phyloP scores from a whole-genome alignment of 768 basidiomycete genomes.

The Mycena crocata region DNA sequence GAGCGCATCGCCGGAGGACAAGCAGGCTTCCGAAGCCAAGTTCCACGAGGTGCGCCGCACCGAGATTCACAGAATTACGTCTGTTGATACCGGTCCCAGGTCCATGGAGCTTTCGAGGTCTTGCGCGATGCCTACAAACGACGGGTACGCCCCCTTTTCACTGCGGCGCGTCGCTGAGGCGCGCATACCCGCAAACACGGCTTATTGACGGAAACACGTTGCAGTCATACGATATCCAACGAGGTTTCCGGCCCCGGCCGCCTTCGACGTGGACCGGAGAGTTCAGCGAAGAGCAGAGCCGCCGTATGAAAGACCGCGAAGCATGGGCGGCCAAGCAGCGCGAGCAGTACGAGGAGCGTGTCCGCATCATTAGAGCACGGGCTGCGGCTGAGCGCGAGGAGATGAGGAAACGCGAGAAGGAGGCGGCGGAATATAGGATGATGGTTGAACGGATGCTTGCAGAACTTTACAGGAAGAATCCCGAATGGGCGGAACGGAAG shows the following conservation, averaged over 20 bases:
- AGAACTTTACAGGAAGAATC: constrained; percentile 65
- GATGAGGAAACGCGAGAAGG: constrained; percentile 54
- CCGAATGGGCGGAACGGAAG: constrained; percentile 71
- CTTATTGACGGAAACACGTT: not conserved
- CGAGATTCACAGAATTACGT: constrained; percentile 22
- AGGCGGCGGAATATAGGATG: constrained; percentile 50
- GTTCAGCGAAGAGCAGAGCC: constrained; percentile 53
- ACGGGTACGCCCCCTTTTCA: constrained; percentile 52
- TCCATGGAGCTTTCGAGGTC: constrained; percentile 71
- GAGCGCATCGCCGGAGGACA: constrained; percentile 61
- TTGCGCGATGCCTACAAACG: constrained; percentile 67
- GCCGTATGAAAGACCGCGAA: constrained; percentile 60
- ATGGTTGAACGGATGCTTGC: constrained; percentile 67
- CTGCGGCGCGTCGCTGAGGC: not conserved
- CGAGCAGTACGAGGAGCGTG: constrained; percentile 62
- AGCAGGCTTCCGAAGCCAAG: constrained; percentile 63
- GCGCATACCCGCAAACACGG: not conserved
- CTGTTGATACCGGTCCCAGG: constrained; percentile 50
- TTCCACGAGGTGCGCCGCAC: constrained; percentile 67
- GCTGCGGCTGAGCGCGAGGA: constrained; percentile 48
- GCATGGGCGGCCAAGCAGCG: constrained; percentile 66
- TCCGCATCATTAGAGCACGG: constrained; percentile 53
- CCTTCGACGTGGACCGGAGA: constrained; percentile 41
- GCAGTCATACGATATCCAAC: constrained; percentile 62
- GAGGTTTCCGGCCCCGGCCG: constrained; percentile 40